A percentile compares a stretch with the other conserved stretches of the same genome.
Conservation (phyloP, 2,329 filamentous ascomycete genomes). For the Pseudogymnoascus sp. region DNA sequence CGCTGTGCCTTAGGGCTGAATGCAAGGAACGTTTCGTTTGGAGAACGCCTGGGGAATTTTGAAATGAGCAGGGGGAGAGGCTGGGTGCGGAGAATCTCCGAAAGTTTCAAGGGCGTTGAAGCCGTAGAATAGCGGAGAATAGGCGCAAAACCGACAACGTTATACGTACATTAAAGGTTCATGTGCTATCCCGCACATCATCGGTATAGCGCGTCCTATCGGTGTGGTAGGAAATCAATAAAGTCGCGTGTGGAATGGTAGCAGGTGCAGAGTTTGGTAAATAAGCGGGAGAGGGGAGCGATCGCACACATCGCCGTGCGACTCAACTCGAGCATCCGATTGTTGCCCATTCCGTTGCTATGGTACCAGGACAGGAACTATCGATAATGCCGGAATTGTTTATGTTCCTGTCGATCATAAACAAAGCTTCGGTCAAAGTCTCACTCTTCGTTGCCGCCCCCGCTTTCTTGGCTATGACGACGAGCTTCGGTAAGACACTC, state of each 20-base stretch:
- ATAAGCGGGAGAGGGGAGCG: background rate
- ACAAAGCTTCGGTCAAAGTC: background rate
- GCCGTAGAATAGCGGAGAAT: conserved; percentile 1
- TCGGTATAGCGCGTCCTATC: background rate
- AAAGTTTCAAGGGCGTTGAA: background rate
- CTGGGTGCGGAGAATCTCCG: background rate
- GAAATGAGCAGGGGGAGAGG: background rate
- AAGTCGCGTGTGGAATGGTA: background rate
- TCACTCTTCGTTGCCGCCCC: background rate
- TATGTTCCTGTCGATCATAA: conserved; percentile 1
- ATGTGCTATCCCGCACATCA: background rate
- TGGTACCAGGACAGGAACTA: background rate
- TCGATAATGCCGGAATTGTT: background rate
- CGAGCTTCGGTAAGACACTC: background rate
- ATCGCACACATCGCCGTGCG: background rate
- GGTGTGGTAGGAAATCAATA: background rate
- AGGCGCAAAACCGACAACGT: background rate
- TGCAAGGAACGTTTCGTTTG: background rate
- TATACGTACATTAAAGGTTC: background rate
- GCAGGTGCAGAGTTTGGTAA: background rate
- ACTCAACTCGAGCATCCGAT: background rate
- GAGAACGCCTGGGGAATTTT: background rate
- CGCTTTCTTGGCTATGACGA: background rate
- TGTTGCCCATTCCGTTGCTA: background rate
- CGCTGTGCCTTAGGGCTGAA: background rate